Base-by-base conservation (phyloP, 148 eudicot species). In the Fagopyrum tataricum region DNA sequence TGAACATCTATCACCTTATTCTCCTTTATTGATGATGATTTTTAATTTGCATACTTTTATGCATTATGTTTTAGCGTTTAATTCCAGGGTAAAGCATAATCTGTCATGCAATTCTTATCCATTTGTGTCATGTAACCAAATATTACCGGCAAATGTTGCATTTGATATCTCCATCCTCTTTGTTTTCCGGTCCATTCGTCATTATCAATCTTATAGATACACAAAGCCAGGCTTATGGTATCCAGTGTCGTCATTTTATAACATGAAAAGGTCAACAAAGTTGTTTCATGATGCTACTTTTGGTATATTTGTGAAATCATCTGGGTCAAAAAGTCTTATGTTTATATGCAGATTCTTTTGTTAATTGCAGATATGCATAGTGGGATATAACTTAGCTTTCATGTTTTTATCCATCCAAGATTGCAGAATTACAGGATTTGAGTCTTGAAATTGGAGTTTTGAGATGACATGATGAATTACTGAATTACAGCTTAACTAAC, bases 21-120 rank as follows among this genome's bases (percentile, higher is more conserved):
- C 67, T 61, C 17, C 67, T 61, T 11, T 23, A 58, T 58, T 12
- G 67, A 61, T 61, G 61, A 61, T 61, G 67, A 4, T 61, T 11
- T 17, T 4, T 61, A 11, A 24, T 24, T 26, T 26, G 61, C 61
- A 18, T 55, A 6, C 61, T 55, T 21, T 55, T 23, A 2, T 61
- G n/a, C 24, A 23, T 61, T 23, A 26, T 11, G 17, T 61, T 24
- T 59, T 9, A 1, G 2, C 7, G 23, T n/a, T 55, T 55, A 3
- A 55, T 7, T 55, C 61, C 26, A 39, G 4, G 40, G 11, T 3
- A 12, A 61, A 26, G 17, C 24, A 26, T 26, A 15, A 31, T 61
- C 40, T 61, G 41, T 17, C 67, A 26, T 61, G 39, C 20, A 26
- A 55, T 20, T 55, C 2, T 15, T 55, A 10, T 24, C 67, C 40